These are phyloP conservation scores for Pseudoturritis turrita DNA, from an alignment of 345 rosid species.

Conservation along the genomic window DNA sequence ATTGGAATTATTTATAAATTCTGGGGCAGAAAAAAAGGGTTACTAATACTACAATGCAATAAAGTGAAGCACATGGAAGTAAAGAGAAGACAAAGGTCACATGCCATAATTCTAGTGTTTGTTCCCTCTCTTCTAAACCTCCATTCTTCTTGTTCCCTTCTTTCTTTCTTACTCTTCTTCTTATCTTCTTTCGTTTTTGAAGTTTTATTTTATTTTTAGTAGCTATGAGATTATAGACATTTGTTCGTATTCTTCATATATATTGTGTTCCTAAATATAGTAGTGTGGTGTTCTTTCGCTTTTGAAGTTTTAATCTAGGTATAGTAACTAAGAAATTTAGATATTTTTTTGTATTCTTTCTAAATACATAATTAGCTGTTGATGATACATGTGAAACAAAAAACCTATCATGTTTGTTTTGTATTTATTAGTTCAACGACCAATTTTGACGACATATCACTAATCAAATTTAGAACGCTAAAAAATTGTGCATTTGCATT, in stretches of 20 bases:
- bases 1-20: not conserved
- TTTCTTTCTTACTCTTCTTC: slow-evolving; percentile 11
- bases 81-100: slow-evolving; percentile 31
- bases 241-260: not conserved
- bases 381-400: no score
- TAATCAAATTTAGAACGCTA: no score
- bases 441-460: no score
- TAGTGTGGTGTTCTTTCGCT: not conserved
- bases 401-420: no score
- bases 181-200: slow-evolving; percentile 10
- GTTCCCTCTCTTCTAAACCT: slow-evolving; percentile 19
- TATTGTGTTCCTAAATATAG: no score
- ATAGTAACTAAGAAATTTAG: not conserved
- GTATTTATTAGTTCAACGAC: no score
- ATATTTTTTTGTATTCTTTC: not conserved
- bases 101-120: slow-evolving; percentile 30
- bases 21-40: not conserved
- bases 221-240: not conserved
- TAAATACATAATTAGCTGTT: no score
- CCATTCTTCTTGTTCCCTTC: slow-evolving; percentile 27
- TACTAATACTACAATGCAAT: slow-evolving; percentile 10
- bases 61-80: slow-evolving; percentile 32
- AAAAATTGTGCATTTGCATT: no score
- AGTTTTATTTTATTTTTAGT: not conserved
- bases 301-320: not conserved